Percentiles rank a stretch among this genome's conserved stretches.
Conservation (phyloP, 2,329 filamentous ascomycete species). For the Trichoderma cornu-damae region DNA sequence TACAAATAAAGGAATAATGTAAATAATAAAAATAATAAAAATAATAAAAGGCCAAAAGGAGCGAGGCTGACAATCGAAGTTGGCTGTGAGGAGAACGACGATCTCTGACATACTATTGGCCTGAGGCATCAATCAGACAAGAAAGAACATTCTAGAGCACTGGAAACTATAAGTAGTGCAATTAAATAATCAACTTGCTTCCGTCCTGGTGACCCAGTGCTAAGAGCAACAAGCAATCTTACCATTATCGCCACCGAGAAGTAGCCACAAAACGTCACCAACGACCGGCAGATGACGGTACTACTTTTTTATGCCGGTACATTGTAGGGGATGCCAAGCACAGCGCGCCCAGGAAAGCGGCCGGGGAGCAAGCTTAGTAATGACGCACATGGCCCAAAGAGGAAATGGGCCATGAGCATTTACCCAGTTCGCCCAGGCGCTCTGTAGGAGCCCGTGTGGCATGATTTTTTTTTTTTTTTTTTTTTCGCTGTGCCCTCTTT, state of each 20-base stretch:
- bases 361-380: too few relatives aligned
- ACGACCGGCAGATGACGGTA: constrained; percentile 9
- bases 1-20: background rate
- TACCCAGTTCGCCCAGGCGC: background rate
- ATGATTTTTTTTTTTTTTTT: background rate
- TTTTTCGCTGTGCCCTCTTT: background rate
- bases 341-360: too few relatives aligned
- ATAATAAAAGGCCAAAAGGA: background rate
- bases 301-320: too few relatives aligned
- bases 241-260: constrained; percentile 14
- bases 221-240: background rate
- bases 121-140: too few relatives aligned
- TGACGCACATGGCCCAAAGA: background rate
- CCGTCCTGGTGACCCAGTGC: background rate
- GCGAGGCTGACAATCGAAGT: background rate
- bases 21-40: background rate
- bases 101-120: background rate
- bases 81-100: background rate
- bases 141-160: too few relatives aligned
- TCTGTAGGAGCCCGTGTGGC: constrained; percentile 8
- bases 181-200: background rate
- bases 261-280: constrained; percentile 15
- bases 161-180: too few relatives aligned
- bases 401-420: background rate
- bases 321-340: too few relatives aligned